A percentile compares a stretch with the other conserved stretches of the same genome.
phyloP scores from a whole-genome alignment of 305 asterid species.

The Fraxinus latifolia region DNA sequence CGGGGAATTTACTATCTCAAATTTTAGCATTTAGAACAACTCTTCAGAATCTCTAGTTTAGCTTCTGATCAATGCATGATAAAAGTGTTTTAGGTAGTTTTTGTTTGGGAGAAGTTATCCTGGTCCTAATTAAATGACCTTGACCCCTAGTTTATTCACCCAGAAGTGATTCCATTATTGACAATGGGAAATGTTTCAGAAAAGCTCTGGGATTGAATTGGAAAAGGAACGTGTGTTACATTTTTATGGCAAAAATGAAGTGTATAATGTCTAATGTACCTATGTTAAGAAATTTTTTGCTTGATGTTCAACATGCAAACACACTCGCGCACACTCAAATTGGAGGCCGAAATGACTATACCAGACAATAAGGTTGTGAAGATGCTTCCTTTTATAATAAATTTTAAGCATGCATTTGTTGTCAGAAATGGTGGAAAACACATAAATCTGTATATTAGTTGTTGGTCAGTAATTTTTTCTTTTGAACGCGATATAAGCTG shows the following conservation, averaged over 20 bases:
- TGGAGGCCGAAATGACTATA: not conserved
- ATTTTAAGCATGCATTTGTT: not conserved
- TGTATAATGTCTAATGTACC: not conserved
- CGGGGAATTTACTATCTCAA: not conserved
- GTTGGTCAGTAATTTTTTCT: not conserved
- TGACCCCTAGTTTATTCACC: not conserved
- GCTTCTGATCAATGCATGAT: not conserved
- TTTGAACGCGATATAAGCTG: not conserved
- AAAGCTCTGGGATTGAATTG: not conserved
- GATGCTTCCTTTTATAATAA: not conserved
- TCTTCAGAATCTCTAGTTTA: not conserved
- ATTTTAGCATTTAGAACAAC: not conserved
- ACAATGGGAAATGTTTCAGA: not conserved
- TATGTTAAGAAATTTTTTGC: not conserved
- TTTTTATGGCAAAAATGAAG: not conserved
- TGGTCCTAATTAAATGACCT: not conserved
- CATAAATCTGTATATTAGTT: not conserved
- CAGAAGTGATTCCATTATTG: not conserved
- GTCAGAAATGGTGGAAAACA: not conserved
- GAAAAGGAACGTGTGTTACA: not conserved
- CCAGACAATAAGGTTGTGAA: not conserved
- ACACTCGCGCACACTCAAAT: not conserved
- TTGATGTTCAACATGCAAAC: not conserved
- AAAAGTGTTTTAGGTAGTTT: not conserved
- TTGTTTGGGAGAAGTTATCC: not conserved